Base-by-base conservation (phyloP, 768 basidiomycete genomes). In the Boletus edulis region DNA sequence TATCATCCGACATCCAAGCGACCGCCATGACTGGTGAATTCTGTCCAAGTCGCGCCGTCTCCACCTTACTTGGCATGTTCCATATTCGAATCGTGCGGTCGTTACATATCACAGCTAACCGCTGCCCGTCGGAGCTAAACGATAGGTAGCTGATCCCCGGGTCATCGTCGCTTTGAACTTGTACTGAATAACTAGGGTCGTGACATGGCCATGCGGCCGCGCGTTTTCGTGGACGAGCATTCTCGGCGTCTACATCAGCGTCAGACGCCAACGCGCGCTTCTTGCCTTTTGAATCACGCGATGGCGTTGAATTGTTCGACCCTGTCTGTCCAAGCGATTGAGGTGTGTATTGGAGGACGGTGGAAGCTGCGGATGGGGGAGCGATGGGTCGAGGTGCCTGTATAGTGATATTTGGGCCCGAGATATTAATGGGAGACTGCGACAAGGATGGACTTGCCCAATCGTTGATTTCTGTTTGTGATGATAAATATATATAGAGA, bases 71-170 rank as follows among this genome's bases (percentile, higher is more conserved):
- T 32, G 63, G 50, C 56, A 76, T 84, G 58, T 76, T 77, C 84
- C 84, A 86, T 64, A 89, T 79, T 43, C 87, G 83, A 46, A 87
- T 72, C 20, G 83, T 81, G 32, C 72, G 75, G 68, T 89, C 85
- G 39, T 74, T 68, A 81, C 86, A 87, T 58, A 72, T 75, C 51
- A 86, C 66, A 7, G 84, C 86, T 60, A 88, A 76, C 46, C 73
- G 74, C 35, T 71, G 73, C 24, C 85, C 85, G 56, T 82, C 80
- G 22, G 75, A 73, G 58, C 75, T 81, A 57, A 85, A 80, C 32
- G 75, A 61, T 29, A 88, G 77, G 29, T 66, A 73, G 37, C 70
- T 71, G 35, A 88, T 70, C 31, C 76, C 76, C 18, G 78, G 64
- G 49, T 78, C 75, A 3, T 76, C 76, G 22, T 79, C 77, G 32